phyloP scores from a whole-genome alignment of 1,139 yeast species.

The Hanseniaspora gamundiae region DNA sequence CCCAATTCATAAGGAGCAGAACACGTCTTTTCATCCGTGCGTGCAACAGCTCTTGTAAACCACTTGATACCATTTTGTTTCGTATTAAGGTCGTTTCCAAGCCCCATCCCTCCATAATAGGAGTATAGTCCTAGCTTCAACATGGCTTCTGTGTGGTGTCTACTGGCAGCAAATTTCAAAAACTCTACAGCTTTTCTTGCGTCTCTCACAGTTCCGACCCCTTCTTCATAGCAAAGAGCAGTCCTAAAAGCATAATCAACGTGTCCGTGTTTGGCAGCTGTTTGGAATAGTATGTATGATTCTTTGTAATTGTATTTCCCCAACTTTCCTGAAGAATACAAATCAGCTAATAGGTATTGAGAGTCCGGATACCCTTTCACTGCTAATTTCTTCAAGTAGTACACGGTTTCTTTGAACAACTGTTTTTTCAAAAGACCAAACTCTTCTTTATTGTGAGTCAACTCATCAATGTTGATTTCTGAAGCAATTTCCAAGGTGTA shows the following conservation, averaged over 20 bases:
- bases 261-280: conserved; percentile 91
- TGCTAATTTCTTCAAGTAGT: conserved; percentile 56
- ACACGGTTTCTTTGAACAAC: conserved; percentile 64
- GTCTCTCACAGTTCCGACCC: conserved; percentile 84
- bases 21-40: conserved; percentile 72
- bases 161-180: conserved; percentile 76
- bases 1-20: conserved; percentile 93
- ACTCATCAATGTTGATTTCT: conserved; percentile 30
- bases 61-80: conserved; percentile 86
- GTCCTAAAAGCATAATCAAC: conserved; percentile 86
- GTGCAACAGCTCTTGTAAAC: conserved; percentile 77
- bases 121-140: conserved; percentile 80
- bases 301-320: conserved; percentile 75
- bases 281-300: conserved; percentile 63
- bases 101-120: conserved; percentile 75
- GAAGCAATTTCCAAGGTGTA: conserved; percentile 81
- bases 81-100: conserved; percentile 52
- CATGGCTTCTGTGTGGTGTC: conserved; percentile 93
- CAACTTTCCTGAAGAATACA: conserved; percentile 73
- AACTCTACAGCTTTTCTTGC: conserved; percentile 77
- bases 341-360: conserved; percentile 82
- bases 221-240: conserved; percentile 85
- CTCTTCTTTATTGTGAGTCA: conserved; percentile 6
- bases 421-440: conserved; percentile 25
- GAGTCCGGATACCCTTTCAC: conserved; percentile 84